These are phyloP conservation scores for Backusella psychrophila DNA, from an alignment of 192 early-diverging fungal genomes.

Conservation along the genomic window DNA sequence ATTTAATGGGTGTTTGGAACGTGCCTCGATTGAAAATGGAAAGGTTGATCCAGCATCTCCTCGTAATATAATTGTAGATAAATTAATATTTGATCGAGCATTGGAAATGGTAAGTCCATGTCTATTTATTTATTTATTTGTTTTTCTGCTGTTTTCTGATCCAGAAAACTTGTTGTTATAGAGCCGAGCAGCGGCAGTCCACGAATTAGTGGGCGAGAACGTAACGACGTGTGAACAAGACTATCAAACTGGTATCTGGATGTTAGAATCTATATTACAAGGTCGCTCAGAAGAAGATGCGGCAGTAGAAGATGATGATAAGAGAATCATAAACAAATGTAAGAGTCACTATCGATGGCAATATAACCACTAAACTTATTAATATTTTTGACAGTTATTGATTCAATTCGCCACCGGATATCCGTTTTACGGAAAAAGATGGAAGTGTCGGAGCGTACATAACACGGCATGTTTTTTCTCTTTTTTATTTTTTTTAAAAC, in stretches of 20 bases:
- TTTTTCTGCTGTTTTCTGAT: background rate
- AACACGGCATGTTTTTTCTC: background rate
- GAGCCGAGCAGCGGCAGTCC: constrained; percentile 61
- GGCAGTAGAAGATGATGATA: constrained; percentile 53
- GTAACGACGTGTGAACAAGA: constrained; percentile 66
- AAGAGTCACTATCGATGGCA: background rate
- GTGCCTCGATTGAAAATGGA: constrained; percentile 64
- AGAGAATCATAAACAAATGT: constrained; percentile 52
- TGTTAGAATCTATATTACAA: constrained; percentile 72
- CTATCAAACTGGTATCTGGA: constrained; percentile 74
- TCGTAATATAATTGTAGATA: constrained; percentile 54
- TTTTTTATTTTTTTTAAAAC: background rate
- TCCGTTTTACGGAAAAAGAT: constrained; percentile 27
- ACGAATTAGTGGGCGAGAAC: constrained; percentile 63
- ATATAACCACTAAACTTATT: background rate
- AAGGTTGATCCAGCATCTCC: constrained; percentile 32
- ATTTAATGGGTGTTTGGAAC: constrained; percentile 89
- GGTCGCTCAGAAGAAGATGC: constrained; percentile 38
- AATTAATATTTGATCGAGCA: constrained; percentile 72
- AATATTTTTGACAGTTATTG: constrained; percentile 23
- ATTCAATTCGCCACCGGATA: constrained; percentile 32
- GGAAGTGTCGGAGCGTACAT: constrained; percentile 4
- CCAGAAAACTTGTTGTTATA: constrained; percentile 5
- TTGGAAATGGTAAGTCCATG: constrained; percentile 54
- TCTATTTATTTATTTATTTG: background rate